Conservation (phyloP, 257 asterid species). For the Gentiana dahurica region DNA sequence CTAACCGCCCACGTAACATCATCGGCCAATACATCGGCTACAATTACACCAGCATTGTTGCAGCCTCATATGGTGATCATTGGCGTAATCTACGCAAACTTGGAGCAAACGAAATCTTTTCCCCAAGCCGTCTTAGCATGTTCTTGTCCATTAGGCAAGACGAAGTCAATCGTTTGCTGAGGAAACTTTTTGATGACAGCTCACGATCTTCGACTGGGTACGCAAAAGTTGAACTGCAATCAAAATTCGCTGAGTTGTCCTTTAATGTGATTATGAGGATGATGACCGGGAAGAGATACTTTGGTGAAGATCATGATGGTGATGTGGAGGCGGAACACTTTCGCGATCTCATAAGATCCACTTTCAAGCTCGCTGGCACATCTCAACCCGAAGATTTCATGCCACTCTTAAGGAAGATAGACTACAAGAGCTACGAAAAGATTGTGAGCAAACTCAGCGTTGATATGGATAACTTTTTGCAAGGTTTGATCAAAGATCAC, state of each 20-base stretch:
- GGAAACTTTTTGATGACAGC: neutral
- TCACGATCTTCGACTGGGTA: neutral
- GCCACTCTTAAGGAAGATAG: neutral
- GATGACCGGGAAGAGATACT: neutral
- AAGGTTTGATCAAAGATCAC: conserved; percentile 39
- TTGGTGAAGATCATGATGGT: neutral
- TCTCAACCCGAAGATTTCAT: neutral
- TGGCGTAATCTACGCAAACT: too few species aligned
- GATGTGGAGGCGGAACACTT: neutral
- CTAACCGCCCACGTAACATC: too few species aligned
- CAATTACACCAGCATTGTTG: too few species aligned
- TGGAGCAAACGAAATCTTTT: neutral
- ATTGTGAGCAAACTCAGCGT: conserved; percentile 11
- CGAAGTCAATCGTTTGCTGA: neutral
- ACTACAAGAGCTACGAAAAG: conserved; percentile 4
- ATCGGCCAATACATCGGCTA: too few species aligned
- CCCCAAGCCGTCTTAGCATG: neutral
- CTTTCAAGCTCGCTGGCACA: neutral
- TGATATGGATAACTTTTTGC: conserved; percentile 32
- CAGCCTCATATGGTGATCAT: too few species aligned
- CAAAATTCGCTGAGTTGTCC: neutral
- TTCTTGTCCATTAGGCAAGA: neutral
- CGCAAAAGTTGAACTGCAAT: neutral
- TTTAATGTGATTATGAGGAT: conserved; percentile 1
- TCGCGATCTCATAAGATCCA: neutral